Evolutionary conservation across 2,329 filamentous ascomycete genomes (phyloP).

Genomic region (Chaetomium sp.): DNA sequence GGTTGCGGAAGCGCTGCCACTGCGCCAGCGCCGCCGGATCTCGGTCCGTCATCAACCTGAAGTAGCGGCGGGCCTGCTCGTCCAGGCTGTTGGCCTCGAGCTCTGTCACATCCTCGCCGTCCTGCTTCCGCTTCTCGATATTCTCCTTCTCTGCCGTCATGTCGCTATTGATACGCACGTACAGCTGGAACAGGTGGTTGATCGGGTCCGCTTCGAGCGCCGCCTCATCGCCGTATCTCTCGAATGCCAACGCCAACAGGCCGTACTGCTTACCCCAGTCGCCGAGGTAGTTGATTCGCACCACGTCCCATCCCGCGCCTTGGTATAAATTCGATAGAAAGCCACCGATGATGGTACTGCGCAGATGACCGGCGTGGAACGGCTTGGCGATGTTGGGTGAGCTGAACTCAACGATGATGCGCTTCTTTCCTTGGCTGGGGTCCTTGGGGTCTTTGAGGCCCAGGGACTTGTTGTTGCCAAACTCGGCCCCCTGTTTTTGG

Average conservation of each 20-base stretch:
- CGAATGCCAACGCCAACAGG: slow-evolving; percentile 66
- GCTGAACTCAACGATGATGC: slow-evolving; percentile 71
- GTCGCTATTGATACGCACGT: slow-evolving; percentile 68
- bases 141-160: slow-evolving; percentile 60
- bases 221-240: slow-evolving; percentile 68
- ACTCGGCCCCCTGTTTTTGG: slow-evolving; percentile 53
- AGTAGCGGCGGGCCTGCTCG: slow-evolving; percentile 67
- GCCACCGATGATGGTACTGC: slow-evolving; percentile 73
- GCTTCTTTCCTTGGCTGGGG: slow-evolving; percentile 55
- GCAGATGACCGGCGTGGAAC: slow-evolving; percentile 71
- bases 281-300: slow-evolving; percentile 69
- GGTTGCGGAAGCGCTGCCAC: slow-evolving; percentile 60
- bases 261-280: slow-evolving; percentile 78
- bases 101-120: slow-evolving; percentile 43
- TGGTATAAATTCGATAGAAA: slow-evolving; percentile 69
- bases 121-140: slow-evolving; percentile 51
- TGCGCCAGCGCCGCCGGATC: slow-evolving; percentile 53
- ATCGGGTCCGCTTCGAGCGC: slow-evolving; percentile 67
- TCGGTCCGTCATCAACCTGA: slow-evolving; percentile 64
- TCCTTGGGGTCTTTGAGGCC: slow-evolving; percentile 57
- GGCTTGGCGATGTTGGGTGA: slow-evolving; percentile 84
- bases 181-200: slow-evolving; percentile 75
- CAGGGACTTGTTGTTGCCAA: slow-evolving; percentile 56
- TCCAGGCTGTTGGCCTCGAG: slow-evolving; percentile 55
- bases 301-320: slow-evolving; percentile 64